These are phyloP conservation scores for Mycosphaerella sp. DNA, from an alignment of 2,329 filamentous ascomycete genomes.

Conservation along the genomic window DNA sequence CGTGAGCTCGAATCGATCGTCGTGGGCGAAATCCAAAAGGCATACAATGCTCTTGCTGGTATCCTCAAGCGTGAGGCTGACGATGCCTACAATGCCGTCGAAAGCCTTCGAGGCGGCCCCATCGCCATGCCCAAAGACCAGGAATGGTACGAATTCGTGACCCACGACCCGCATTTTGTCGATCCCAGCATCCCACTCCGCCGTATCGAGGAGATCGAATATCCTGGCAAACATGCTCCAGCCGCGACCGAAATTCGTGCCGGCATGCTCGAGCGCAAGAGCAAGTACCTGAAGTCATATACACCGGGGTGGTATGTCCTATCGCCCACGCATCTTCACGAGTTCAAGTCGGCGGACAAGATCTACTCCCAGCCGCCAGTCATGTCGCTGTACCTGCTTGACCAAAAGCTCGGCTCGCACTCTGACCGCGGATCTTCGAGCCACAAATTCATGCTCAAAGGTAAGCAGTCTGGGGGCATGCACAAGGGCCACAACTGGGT, in stretches of 20 bases:
- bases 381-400: conserved; percentile 92
- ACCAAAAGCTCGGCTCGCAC: conserved; percentile 92
- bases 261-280: conserved; percentile 92
- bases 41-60: conserved; percentile 87
- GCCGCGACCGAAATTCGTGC: conserved; percentile 78
- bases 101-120: conserved; percentile 75
- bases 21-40: conserved; percentile 95
- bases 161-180: conserved; percentile 75
- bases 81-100: conserved; percentile 67
- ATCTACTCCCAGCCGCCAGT: conserved; percentile 73
- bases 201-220: conserved; percentile 74
- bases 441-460: conserved; percentile 97
- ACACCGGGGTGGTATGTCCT: conserved; percentile 96
- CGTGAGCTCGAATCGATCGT: conserved; percentile 94
- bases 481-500: conserved; percentile 72
- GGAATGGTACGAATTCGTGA: conserved; percentile 82
- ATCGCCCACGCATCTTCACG: conserved; percentile 92
- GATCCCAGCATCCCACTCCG: conserved; percentile 76
- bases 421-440: conserved; percentile 76
- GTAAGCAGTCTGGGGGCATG: conserved; percentile 85
- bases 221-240: conserved; percentile 82
- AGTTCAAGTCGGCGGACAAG: conserved; percentile 98
- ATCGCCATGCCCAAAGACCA: conserved; percentile 90
- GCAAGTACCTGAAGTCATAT: conserved; percentile 97
- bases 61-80: conserved; percentile 90